phyloP scores from a whole-genome alignment of 2,329 filamentous ascomycete species.

The Aspergillus quadricinctus region DNA sequence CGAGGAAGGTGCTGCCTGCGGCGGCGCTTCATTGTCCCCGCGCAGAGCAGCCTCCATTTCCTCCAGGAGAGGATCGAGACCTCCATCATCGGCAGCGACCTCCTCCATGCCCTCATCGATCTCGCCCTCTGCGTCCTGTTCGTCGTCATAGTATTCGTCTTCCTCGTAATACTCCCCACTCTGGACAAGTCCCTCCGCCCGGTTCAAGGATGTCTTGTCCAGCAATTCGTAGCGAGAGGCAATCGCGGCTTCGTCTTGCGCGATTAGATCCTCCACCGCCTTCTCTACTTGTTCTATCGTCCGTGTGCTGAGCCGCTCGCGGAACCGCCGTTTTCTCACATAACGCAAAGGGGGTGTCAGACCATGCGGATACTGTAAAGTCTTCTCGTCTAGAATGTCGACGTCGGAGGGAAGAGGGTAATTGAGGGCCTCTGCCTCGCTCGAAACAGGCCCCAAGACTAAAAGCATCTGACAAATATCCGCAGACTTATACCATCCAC shows the following conservation, averaged over 20 bases:
- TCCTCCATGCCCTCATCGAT: constrained; percentile 41
- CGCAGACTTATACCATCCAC: constrained; percentile 80
- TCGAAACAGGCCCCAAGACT: constrained; percentile 65
- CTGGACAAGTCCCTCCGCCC: constrained; percentile 36
- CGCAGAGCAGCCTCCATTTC: constrained; percentile 43
- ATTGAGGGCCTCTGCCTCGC: constrained; percentile 62
- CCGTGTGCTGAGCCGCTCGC: constrained; percentile 74
- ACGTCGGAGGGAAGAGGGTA: constrained; percentile 68
- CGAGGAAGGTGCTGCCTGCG: constrained; percentile 13
- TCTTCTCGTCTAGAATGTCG: constrained; percentile 51
- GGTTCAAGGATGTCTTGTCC: constrained; percentile 49
- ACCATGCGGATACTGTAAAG: constrained; percentile 75
- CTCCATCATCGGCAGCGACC: constrained; percentile 28
- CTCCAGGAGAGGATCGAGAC: constrained; percentile 39
- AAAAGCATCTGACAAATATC: constrained; percentile 88
- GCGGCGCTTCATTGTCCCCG: constrained; percentile 24
- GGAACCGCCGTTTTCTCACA: constrained; percentile 75
- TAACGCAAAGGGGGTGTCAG: constrained; percentile 85
- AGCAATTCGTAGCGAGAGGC: constrained; percentile 62
- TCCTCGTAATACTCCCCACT: constrained; percentile 45
- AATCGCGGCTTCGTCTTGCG: constrained; percentile 60
- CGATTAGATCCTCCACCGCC: constrained; percentile 69
- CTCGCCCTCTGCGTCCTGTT: constrained; percentile 49
- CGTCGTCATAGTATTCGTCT: constrained; percentile 40
- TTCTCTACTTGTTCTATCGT: constrained; percentile 82